Evolutionary conservation across 1,284 basidiomycete genomes (phyloP), one percentile per base, ranked within the genome.

Genomic region (Trichosporon faecale): DNA sequence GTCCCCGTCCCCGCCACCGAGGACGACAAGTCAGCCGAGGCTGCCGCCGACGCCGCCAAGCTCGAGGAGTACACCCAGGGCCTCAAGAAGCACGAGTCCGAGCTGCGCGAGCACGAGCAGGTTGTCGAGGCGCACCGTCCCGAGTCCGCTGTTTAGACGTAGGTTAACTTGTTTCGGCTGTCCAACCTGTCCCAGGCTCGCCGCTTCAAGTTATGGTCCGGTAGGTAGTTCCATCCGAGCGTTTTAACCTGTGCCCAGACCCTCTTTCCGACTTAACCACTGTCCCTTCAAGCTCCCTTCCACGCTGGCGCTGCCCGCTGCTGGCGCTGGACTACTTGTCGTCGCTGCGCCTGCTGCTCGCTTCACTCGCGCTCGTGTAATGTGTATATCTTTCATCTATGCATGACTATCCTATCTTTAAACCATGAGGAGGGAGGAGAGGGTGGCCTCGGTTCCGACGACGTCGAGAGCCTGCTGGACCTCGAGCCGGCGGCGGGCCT

Each of bases 401-500:
- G 66, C 69, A 70, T 67, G 64, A 64, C 68, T 66, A 65, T 44
- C 67, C 63, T 46, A 64, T 25, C 25, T 33, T 66, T 77, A 85
- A 33, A 85, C 83, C 66, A 88, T 80, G 64, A 87, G 82, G 69
- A 88, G 80, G 49, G 86, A 86, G 63, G 83, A 80, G 67, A 88
- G 84, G 16, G 89, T 90, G n/a, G 90, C 90, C 85, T 95, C 91
- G 29, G 92, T 86, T 80, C 93, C 90, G 68, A 95, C 89, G 70
- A 96, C 92, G 86, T 96, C 91, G 76, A 99, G 84, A 55, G 95
- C 94, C 84, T 98, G 96, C 81, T 94, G 88, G 60, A 97, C 94
- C 84, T 98, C 94, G 76, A 99, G 84, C 79, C 94, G 88, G 80
- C 88, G 88, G 76, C 97, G 87, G 21, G 94, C 94, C 76, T 94